These are phyloP conservation scores for Breynia disticha DNA, from an alignment of 441 rosid species.

Conservation along the genomic window DNA sequence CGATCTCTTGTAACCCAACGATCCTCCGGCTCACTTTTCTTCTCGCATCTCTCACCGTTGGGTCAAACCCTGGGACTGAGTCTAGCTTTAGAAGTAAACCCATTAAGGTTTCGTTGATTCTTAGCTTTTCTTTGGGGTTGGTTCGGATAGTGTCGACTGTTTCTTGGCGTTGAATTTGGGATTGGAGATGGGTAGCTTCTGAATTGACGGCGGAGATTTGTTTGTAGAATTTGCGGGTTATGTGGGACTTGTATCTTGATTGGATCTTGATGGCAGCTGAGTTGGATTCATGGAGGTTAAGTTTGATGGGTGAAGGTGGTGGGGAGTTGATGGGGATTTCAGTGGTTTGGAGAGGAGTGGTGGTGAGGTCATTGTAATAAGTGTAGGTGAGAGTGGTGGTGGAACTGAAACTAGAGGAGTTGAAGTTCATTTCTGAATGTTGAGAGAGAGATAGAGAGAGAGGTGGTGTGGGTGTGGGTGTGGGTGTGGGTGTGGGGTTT, in stretches of 20 bases:
- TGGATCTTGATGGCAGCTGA: constrained; percentile 60
- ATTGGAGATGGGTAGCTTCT: constrained; percentile 45
- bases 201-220: constrained; percentile 37
- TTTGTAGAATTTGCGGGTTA: constrained; percentile 44
- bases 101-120: constrained; percentile 74
- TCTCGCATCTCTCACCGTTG: constrained; percentile 63
- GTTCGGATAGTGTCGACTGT: constrained; percentile 65
- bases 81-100: constrained; percentile 62
- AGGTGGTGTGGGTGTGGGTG: too few species aligned
- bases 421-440: not conserved
- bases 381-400: constrained; percentile 23
- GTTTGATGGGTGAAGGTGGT: constrained; percentile 14
- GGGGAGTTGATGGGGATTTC: constrained; percentile 26
- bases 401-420: not conserved
- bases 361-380: constrained; percentile 25
- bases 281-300: constrained; percentile 20
- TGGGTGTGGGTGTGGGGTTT: too few species aligned
- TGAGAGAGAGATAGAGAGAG: too few species aligned
- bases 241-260: constrained; percentile 45
- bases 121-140: constrained; percentile 50
- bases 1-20: constrained; percentile 70
- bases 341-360: constrained; percentile 21
- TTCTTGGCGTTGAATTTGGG: constrained; percentile 64
- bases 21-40: constrained; percentile 70
- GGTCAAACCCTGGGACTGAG: constrained; percentile 61